phyloP scores from a whole-genome alignment of 306 rosid genomes.

The Prunus kanzakura region DNA sequence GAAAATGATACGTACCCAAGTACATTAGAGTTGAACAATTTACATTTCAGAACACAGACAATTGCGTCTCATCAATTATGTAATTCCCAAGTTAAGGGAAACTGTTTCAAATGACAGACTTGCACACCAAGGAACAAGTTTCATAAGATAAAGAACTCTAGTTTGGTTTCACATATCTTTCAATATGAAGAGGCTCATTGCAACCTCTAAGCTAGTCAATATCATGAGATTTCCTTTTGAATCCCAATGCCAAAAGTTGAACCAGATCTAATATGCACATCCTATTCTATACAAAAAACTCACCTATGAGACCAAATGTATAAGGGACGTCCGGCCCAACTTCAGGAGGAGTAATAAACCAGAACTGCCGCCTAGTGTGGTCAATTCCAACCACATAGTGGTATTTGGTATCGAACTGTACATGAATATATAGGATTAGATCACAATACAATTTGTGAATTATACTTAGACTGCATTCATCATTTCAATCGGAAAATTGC shows the following conservation, averaged over 20 bases:
- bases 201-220: not conserved
- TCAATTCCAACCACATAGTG: constrained; percentile 64
- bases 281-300: not conserved
- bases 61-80: not conserved
- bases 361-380: constrained; percentile 48
- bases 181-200: not conserved
- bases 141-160: not conserved
- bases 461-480: not conserved
- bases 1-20: not conserved
- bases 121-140: not conserved
- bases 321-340: constrained; percentile 76
- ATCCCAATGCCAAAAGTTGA: not conserved
- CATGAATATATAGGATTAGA: not conserved
- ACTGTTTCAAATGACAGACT: not conserved
- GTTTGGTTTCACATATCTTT: not conserved
- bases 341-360: constrained; percentile 70
- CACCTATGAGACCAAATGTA: constrained; percentile 87
- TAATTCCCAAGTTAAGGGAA: not conserved
- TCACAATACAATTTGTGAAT: not conserved
- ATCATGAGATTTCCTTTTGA: not conserved
- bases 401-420: constrained; percentile 66
- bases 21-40: not conserved
- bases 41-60: not conserved
- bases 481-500: not conserved
- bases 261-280: not conserved